Base-by-base conservation (phyloP, 192 early-diverging fungal genomes). In the Linnemannia elongata region DNA sequence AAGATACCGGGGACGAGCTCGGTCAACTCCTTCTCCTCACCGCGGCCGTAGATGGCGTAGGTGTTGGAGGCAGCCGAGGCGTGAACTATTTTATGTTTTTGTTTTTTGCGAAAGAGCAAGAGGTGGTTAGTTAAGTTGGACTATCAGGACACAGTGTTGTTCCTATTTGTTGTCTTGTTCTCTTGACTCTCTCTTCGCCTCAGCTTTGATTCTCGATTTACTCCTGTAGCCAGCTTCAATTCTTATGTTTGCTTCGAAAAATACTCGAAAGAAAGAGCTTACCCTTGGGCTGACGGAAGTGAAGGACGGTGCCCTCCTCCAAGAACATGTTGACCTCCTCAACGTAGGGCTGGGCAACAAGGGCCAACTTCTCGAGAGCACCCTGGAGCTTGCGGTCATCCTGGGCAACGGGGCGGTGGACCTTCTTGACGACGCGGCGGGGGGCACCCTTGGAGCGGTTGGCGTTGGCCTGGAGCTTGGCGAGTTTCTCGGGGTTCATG, bases 301-400 rank as follows among this genome's bases (percentile, higher is more conserved):
- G 96, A 83, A 98, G 92, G 79, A 99, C 95, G 88, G 93, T 95
- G 83, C 97, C 97, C 85, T 98, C 95, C 68, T 94, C 94, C 91
- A 94, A 96, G 93, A 99, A 99, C 96, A 99, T 98, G 95, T 99
- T 99, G 91, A 99, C 96, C 84, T 99, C 96, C 92, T 99, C 98
- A 79, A 99, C 95, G 80, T 91, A 93, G 87, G 92, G 89, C 80
- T 98, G 93, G 78, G 94, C 91, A 91, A 97, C 95, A 71, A 97
- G 94, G 84, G 95, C 93, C 76, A 99, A 94, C 94, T 98, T 98
- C 88, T 96, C 97, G 77, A 99, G 92, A 75, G 95, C 93, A 75
- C 94, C 91, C 83, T 95, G 92, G 69, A 99, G 95, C 95, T 98
- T 99, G 88, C 96, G 97, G 92, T 98, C 97, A 88, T 99, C 97